Percentiles rank a stretch among this genome's conserved stretches.
Evolutionary conservation across 768 basidiomycete species (phyloP).

Genomic region (Agrocybe praecox): DNA sequence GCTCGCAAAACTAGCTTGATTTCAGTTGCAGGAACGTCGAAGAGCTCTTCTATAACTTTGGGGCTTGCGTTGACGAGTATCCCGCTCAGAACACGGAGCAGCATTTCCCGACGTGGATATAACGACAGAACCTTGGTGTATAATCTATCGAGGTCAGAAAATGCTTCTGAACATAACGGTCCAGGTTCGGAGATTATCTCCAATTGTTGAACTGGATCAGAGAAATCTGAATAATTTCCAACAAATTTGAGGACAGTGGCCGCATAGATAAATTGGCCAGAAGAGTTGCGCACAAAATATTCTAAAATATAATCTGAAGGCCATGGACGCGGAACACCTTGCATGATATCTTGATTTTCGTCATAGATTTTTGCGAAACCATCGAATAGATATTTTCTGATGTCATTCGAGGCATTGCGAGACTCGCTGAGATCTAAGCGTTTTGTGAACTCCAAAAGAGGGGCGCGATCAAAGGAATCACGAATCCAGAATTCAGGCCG

Average conservation of each 20-base stretch:
- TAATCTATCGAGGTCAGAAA: background rate
- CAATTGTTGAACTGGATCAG: background rate
- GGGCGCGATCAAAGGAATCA: background rate
- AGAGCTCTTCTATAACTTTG: background rate
- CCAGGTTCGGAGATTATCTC: background rate
- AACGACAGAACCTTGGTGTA: background rate
- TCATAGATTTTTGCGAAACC: background rate
- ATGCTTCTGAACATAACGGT: background rate
- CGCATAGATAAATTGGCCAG: background rate
- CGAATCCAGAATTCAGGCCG: background rate
- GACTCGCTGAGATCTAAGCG: background rate
- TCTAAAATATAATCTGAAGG: background rate
- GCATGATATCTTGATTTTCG: background rate
- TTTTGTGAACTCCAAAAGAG: background rate
- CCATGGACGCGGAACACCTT: background rate
- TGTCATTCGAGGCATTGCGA: background rate
- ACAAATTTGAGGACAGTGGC: constrained; percentile 2
- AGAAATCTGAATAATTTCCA: background rate
- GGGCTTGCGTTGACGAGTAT: background rate
- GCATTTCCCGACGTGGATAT: background rate
- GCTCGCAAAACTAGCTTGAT: background rate
- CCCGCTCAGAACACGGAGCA: background rate
- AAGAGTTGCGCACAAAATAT: background rate
- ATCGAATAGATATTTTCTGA: background rate
- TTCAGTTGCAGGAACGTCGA: background rate